These are phyloP conservation scores for Globisporangium mamillatum DNA, from an alignment of 352 stramenopile species.

Conservation along the genomic window DNA sequence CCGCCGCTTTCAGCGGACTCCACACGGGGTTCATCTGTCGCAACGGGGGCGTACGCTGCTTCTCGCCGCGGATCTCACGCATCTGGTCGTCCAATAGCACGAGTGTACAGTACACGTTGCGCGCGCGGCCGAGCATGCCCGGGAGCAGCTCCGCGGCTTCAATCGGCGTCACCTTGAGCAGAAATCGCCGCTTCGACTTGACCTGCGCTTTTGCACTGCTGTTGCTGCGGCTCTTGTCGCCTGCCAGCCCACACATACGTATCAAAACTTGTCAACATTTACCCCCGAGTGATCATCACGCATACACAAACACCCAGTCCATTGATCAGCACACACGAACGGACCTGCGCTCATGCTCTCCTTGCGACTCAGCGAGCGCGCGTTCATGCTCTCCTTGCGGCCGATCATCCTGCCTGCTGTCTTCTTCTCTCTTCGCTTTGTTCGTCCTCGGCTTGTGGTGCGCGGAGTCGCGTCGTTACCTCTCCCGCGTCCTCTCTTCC, in stretches of 20 bases:
- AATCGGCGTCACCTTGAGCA: slow-evolving; percentile 87
- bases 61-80: slow-evolving; percentile 86
- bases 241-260: not conserved
- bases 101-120: slow-evolving; percentile 82
- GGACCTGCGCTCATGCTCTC: slow-evolving; percentile 11
- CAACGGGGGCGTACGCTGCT: slow-evolving; percentile 76
- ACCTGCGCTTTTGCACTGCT: slow-evolving; percentile 38
- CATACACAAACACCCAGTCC: not conserved
- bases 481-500: not conserved
- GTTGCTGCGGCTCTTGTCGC: slow-evolving; percentile 17
- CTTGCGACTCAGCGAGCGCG: slow-evolving; percentile 19
- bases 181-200: slow-evolving; percentile 70
- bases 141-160: slow-evolving; percentile 72
- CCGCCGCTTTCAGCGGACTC: slow-evolving; percentile 78
- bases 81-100: slow-evolving; percentile 83
- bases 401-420: slow-evolving; percentile 8
- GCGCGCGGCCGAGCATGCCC: slow-evolving; percentile 44
- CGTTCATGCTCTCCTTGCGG: slow-evolving; percentile 15
- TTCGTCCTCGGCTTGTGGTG: not conserved
- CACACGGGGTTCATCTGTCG: slow-evolving; percentile 64
- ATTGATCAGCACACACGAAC: not conserved
- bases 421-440: not conserved
- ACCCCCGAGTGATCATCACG: not conserved
- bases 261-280: not conserved
- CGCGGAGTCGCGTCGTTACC: not conserved